Evolutionary conservation across 176 grass and related monocot species (phyloP).

Genomic region (Raddia distichophylla): DNA sequence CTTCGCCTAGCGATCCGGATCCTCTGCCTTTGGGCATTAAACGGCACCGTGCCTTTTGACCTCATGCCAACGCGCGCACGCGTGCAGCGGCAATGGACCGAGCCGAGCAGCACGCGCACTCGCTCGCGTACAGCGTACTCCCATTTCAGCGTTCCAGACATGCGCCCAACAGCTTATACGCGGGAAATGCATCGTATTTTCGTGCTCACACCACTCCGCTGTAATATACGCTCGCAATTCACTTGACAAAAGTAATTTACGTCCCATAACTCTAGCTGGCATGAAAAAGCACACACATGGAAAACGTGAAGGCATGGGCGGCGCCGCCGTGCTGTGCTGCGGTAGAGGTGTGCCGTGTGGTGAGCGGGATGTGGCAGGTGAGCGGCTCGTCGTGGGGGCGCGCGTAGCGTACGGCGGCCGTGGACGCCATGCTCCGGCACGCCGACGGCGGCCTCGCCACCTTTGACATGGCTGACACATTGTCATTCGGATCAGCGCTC

Average conservation of each 20-base stretch:
- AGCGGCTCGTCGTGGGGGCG: slow-evolving; percentile 62
- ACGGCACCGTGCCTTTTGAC: no score
- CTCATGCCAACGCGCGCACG: no score
- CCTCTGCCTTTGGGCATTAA: no score
- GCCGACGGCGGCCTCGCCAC: slow-evolving; percentile 66
- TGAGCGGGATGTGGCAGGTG: slow-evolving; percentile 72
- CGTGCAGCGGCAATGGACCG: no score
- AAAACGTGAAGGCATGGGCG: not conserved
- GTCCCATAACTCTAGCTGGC: not conserved
- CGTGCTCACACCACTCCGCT: no score
- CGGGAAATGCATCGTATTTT: no score
- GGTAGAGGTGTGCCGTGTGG: slow-evolving; percentile 62
- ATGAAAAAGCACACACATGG: not conserved
- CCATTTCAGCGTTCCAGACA: no score
- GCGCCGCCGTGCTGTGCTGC: no score
- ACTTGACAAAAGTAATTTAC: slow-evolving; percentile 3
- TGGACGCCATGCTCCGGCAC: slow-evolving; percentile 70
- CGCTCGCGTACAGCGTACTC: no score
- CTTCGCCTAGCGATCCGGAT: not conserved
- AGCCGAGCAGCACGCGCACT: no score
- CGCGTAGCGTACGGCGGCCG: slow-evolving; percentile 41
- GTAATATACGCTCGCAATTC: not conserved
- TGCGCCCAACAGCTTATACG: no score
- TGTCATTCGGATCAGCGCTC: no score
- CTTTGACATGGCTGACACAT: slow-evolving; percentile 82